Base-by-base conservation (phyloP, 2,329 filamentous ascomycete species). In the Pleurostoma richardsiae region DNA sequence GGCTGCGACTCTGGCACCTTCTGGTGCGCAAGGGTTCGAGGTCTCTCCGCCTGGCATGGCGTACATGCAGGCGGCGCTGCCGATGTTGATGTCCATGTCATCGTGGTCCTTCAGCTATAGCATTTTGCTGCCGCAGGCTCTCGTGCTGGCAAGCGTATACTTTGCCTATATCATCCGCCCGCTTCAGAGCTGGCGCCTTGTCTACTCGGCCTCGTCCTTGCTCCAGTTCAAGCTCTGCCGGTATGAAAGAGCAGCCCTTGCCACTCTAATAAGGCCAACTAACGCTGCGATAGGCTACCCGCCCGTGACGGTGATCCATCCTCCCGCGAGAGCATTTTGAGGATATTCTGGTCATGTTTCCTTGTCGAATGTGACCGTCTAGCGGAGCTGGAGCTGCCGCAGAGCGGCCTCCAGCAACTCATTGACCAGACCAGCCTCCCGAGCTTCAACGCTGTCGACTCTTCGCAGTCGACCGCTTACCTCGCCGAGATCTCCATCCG, bases 401-500 rank as follows among this genome's bases (percentile, higher is more conserved):
- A 59, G 29, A 64, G 62, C 46, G 60, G 62, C 8, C 47, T 65
- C 4, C 57, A 64, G 39, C 57, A 60, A 30, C 43, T 64, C 5
- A 57, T 56, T 1, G 62, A 65, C 45, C 54, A 59, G 41, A 62
- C 59, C 2, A 54, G 54, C 26, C 53, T 65, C 29, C 62, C 62
- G 1, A 56, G 44, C 38, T 58, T 53, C 47, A 48, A 50, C 8
- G 57, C 59, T 46, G 53, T 60, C 10, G 59, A 51, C 6, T 45
- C 49, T 6, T 51, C 55, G 51, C 53, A 54, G 28, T 58, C 57
- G 1, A 62, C 58, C 1, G 56, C 54, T 44, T 64, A 61, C 39
- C 56, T 64, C 3, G 62, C 62, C 3, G 62, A 65, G 40, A 64
- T 62, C 10, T 60, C 61, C 1, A 58, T 64, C 27, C 55, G 62